A percentile compares a stretch with the other conserved stretches of the same genome.
These are phyloP conservation scores for Stereum hirsutum DNA, from an alignment of 1,284 basidiomycete species.

Conservation along the genomic window DNA sequence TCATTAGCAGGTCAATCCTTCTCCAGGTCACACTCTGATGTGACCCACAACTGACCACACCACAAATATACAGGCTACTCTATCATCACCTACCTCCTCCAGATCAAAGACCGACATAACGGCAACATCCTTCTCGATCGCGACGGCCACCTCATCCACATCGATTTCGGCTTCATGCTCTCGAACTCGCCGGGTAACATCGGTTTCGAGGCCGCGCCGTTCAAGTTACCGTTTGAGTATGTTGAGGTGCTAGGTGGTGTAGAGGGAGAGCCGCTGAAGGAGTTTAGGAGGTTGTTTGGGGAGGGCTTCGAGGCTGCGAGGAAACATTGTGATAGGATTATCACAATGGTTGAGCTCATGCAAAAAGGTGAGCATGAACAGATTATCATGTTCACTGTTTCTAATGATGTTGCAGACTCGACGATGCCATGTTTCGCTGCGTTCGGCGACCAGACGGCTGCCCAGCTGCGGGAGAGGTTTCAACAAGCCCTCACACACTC, in stretches of 20 bases:
- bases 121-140: slow-evolving; percentile 96
- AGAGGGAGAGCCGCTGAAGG: slow-evolving; percentile 67
- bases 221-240: slow-evolving; percentile 94
- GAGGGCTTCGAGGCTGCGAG: slow-evolving; percentile 91
- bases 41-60: not conserved
- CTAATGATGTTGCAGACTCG: slow-evolving; percentile 53
- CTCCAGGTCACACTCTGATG: not conserved
- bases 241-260: slow-evolving; percentile 93
- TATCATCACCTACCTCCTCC: slow-evolving; percentile 89
- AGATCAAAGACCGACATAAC: slow-evolving; percentile 99
- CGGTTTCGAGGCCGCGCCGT: slow-evolving; percentile 97
- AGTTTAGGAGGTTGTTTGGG: slow-evolving; percentile 85
- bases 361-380: slow-evolving; percentile 68
- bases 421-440: slow-evolving; percentile 88
- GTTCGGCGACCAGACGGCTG: slow-evolving; percentile 86
- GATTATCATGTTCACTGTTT: not conserved
- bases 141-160: slow-evolving; percentile 91
- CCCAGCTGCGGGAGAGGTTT: slow-evolving; percentile 86
- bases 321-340: slow-evolving; percentile 95
- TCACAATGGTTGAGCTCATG: slow-evolving; percentile 95
- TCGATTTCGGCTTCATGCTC: slow-evolving; percentile 99
- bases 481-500: slow-evolving; percentile 85
- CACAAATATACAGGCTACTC: slow-evolving; percentile 96
- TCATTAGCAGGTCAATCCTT: slow-evolving; percentile 73
- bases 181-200: slow-evolving; percentile 96